These are phyloP conservation scores for Elsinoe fawcettii DNA, from an alignment of 2,329 filamentous ascomycete species.

Conservation along the genomic window DNA sequence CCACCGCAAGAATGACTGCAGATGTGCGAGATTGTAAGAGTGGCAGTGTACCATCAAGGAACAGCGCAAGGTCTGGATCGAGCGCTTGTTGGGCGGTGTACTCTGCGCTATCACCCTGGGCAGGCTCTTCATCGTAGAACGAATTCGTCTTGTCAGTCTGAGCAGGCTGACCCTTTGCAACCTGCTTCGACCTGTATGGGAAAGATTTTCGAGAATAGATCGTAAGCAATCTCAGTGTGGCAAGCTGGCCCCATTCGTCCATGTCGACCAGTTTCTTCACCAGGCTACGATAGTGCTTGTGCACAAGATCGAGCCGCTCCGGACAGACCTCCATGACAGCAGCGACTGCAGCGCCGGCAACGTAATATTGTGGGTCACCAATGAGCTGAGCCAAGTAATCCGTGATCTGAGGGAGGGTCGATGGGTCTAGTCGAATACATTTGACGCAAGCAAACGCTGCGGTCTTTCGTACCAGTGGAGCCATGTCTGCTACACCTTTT, in stretches of 20 bases:
- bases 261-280: slow-evolving; percentile 93
- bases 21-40: slow-evolving; percentile 88
- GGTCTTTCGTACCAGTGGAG: slow-evolving; percentile 82
- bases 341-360: slow-evolving; percentile 85
- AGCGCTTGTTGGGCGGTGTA: slow-evolving; percentile 53
- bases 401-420: slow-evolving; percentile 72
- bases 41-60: slow-evolving; percentile 73
- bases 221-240: slow-evolving; percentile 72
- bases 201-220: slow-evolving; percentile 84
- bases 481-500: slow-evolving; percentile 88
- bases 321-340: slow-evolving; percentile 88
- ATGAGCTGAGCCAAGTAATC: slow-evolving; percentile 73
- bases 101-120: slow-evolving; percentile 39
- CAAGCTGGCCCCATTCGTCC: slow-evolving; percentile 96
- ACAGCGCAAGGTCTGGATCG: slow-evolving; percentile 73
- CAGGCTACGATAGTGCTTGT: slow-evolving; percentile 77
- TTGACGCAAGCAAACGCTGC: slow-evolving; percentile 93
- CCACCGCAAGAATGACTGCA: slow-evolving; percentile 81
- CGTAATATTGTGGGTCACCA: slow-evolving; percentile 89
- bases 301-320: slow-evolving; percentile 77
- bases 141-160: slow-evolving; percentile 41
- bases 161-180: slow-evolving; percentile 43
- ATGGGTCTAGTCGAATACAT: slow-evolving; percentile 84
- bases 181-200: slow-evolving; percentile 56
- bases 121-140: slow-evolving; percentile 67